Percentiles rank a stretch among this genome's conserved stretches.
Conservation (phyloP, 2,329 filamentous ascomycete species). For the Xylaria digitata region DNA sequence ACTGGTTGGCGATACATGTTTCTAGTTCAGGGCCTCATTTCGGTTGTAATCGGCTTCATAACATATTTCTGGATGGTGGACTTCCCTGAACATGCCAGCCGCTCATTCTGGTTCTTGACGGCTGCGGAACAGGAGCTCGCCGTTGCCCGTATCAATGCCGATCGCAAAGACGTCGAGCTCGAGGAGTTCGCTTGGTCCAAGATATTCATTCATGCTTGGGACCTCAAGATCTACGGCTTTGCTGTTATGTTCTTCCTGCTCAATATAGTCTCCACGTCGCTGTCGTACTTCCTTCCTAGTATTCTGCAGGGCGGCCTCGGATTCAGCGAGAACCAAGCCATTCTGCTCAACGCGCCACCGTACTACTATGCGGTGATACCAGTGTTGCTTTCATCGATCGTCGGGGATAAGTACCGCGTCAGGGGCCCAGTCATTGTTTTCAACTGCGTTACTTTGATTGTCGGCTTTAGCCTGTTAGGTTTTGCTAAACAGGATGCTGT, state of each 20-base stretch:
- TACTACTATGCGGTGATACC: constrained; percentile 76
- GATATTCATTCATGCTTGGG: constrained; percentile 66
- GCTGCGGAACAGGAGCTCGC: constrained; percentile 67
- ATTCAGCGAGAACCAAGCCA: constrained; percentile 63
- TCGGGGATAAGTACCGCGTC: constrained; percentile 70
- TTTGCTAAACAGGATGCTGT: constrained; percentile 69
- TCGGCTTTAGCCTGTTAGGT: constrained; percentile 73
- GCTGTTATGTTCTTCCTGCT: constrained; percentile 73
- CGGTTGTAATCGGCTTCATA: constrained; percentile 66
- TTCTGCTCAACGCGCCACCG: constrained; percentile 73
- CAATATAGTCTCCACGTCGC: constrained; percentile 72
- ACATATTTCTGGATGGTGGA: constrained; percentile 79
- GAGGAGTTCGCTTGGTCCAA: constrained; percentile 67
- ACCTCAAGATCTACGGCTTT: constrained; percentile 73
- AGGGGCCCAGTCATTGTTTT: constrained; percentile 73
- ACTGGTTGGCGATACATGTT: constrained; percentile 78
- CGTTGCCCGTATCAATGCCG: constrained; percentile 66
- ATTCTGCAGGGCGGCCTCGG: constrained; percentile 68
- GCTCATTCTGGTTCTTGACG: constrained; percentile 68
- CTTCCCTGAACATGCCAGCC: constrained; percentile 71
- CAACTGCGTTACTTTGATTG: constrained; percentile 70
- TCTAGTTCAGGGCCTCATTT: constrained; percentile 71
- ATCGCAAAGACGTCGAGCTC: constrained; percentile 68
- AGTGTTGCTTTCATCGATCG: constrained; percentile 69
- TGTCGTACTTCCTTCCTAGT: constrained; percentile 74